Base-by-base conservation (phyloP, 2,329 filamentous ascomycete genomes). In the Stachybotrys chartarum region DNA sequence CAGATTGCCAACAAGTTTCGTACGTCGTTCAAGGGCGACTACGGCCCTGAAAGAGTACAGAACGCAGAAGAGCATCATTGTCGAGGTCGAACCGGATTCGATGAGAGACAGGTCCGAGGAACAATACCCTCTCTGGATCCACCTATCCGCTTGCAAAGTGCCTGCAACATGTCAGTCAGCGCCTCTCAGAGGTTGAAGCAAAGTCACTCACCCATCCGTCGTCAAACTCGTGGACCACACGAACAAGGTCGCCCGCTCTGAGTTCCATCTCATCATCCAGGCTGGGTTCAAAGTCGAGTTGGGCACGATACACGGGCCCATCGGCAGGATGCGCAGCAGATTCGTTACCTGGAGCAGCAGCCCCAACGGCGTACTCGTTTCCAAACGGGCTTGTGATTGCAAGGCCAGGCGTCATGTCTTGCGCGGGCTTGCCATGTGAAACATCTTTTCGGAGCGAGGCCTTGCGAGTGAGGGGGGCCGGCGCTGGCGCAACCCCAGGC, bases 141-240 rank as follows among this genome's bases (percentile, higher is more conserved):
- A 72, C 97, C 92, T 64, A 97, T 86, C 61, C 87, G 88, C 63
- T 91, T 88, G 72, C 91, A 97, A 55, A 97, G 89, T 66, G 92
- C 90, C 90, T 92, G 60, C 53, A 57, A 50, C 56, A 64, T 63
- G 62, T 74, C 70, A 72, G 69, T 61, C 50, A 7, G 51, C 8
- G 35, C 7, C 24, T 30, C n/a, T 42, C 14, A 45, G 11, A 16
- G 24, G 6, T 42, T 5, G 10, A 16, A 8, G 16, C 24, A 10
- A 8, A 30, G 24, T 46, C 18, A 80, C 88, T 81, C 82, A 93
- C 90, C 94, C 94, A 99, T 65, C 94, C 94, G 73, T 99, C 94
- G 68, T 99, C 94, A 66, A 97, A 99, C 73, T 96, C 92, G 67
- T 97, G 93, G 53, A 97, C 78, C 60, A 99, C 78, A 60, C 93